Evolutionary conservation across 2,329 filamentous ascomycete species (phyloP), one percentile per base, ranked within the genome.

Genomic region (Rhinocladiella mackenziei): DNA sequence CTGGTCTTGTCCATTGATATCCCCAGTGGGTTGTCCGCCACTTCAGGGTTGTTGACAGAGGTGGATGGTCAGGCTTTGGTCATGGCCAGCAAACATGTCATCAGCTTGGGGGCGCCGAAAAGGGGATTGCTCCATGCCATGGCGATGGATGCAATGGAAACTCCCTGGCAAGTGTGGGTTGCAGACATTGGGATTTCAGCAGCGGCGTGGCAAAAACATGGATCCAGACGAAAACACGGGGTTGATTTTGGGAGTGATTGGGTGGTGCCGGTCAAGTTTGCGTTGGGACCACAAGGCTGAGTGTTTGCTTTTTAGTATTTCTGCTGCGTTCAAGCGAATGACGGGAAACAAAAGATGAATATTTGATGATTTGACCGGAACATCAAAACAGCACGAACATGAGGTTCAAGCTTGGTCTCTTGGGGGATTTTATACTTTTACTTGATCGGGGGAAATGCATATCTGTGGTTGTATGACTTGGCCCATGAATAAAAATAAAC

Each of bases 241-340:
- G 83, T 96, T 43, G 88, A 89, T 58, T 97, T 96, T 71, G 88
- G 87, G 17, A 81, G 82, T 48, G 79, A 82, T 54, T 97, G 91
- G 91, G 81, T 92, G 51, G 74, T 94, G n/a, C 43, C 50, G 4
- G 38, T 57, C 43, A 57, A 50, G 41, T 54, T 52, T 29, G 52
- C 43, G 11, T 8, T 50, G 23, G 48, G 38, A 13, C 8, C 19
- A 8, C 28, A 39, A 43, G 19, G 30, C 10, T 28, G 14, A 37
- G 36, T 28, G 23, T 26, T 26, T 26, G 36, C 13, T 31, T 28
- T 20, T 32, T 32, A 20, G 20, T 14, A 20, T 20, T 35, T 22
- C 29, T 48, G 39, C 39, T 51, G 44, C 48, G 48, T 51, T 51
- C 39, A 44, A 51, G 48, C 48, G 38, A 41, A 26, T 19, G 26